A percentile compares a stretch with the other conserved stretches of the same genome.
These are phyloP conservation scores for Pilobolus umbonatus DNA, from an alignment of 192 early-diverging fungal genomes.

Conservation along the genomic window DNA sequence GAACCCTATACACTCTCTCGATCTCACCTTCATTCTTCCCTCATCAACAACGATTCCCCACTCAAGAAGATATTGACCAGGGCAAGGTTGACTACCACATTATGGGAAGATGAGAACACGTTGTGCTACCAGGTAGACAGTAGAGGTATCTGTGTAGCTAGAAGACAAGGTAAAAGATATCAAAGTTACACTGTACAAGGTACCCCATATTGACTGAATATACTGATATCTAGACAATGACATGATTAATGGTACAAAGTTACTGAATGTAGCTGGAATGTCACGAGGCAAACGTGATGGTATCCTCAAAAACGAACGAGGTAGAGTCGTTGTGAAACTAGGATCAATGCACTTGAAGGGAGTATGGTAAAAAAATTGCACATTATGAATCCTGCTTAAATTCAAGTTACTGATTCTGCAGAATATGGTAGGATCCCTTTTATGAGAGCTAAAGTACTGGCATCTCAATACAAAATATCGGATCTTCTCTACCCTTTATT, in stretches of 20 bases:
- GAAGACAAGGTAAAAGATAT: slow-evolving; percentile 49
- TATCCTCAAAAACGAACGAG: slow-evolving; percentile 82
- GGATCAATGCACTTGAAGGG: slow-evolving; percentile 84
- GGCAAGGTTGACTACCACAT: slow-evolving; percentile 57
- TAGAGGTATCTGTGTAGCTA: slow-evolving; percentile 69
- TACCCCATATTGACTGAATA: not conserved
- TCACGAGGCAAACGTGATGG: slow-evolving; percentile 81
- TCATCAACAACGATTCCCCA: not conserved
- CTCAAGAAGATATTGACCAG: not conserved
- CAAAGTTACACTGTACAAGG: not conserved
- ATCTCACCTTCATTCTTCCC: not conserved
- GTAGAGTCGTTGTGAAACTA: slow-evolving; percentile 75
- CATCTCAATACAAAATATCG: slow-evolving; percentile 66
- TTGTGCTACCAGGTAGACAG: slow-evolving; percentile 74
- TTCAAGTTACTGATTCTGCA: too few relatives aligned
- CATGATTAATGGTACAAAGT: slow-evolving; percentile 83
- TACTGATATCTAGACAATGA: slow-evolving; percentile 57
- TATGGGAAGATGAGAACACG: slow-evolving; percentile 80
- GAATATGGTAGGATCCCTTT: slow-evolving; percentile 50
- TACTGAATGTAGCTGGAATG: slow-evolving; percentile 81
- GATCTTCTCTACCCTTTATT: slow-evolving; percentile 71
- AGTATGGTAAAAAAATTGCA: slow-evolving; percentile 57
- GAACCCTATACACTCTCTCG: slow-evolving; percentile 7
- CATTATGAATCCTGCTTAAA: too few relatives aligned
- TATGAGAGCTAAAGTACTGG: slow-evolving; percentile 55